phyloP scores from a whole-genome alignment of 345 rosid genomes.

The Dipteronia dyeriana region DNA sequence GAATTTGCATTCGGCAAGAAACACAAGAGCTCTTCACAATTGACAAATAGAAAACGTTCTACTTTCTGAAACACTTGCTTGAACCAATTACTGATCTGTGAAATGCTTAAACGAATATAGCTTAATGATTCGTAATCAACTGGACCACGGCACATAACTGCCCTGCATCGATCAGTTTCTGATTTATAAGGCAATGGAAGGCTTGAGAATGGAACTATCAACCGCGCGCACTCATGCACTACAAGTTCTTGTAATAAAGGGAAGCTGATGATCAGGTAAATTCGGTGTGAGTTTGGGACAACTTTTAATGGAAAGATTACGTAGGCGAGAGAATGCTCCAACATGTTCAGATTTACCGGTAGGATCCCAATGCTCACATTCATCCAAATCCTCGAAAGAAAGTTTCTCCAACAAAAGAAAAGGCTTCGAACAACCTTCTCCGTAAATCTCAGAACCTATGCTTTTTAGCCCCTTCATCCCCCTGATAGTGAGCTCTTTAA shows the following conservation, averaged over 20 bases:
- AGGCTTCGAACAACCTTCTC: not conserved
- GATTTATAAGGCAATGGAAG: not conserved
- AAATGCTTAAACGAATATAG: not conserved
- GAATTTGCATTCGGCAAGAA: not conserved
- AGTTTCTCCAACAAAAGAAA: not conserved
- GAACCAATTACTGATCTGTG: not conserved
- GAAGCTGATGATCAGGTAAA: not conserved
- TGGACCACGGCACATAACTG: not conserved
- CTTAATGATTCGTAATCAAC: not conserved
- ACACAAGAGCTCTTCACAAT: too few relatives aligned
- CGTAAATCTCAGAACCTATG: too few relatives aligned
- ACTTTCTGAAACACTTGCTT: too few relatives aligned
- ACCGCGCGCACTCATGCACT: not conserved
- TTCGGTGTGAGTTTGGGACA: not conserved
- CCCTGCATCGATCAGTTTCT: not conserved
- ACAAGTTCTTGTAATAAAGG: not conserved
- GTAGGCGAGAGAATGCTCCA: not conserved
- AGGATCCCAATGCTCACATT: not conserved
- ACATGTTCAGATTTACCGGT: not conserved
- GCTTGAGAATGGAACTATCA: conserved; percentile 3
- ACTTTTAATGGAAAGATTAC: not conserved
- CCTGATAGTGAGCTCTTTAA: too few relatives aligned
- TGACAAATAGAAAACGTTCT: too few relatives aligned
- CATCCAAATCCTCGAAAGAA: not conserved
- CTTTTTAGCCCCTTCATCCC: too few relatives aligned